Evolutionary conservation across 2,329 filamentous ascomycete species (phyloP), one percentile per base, ranked within the genome.

Genomic region (Phialophora expanda): DNA sequence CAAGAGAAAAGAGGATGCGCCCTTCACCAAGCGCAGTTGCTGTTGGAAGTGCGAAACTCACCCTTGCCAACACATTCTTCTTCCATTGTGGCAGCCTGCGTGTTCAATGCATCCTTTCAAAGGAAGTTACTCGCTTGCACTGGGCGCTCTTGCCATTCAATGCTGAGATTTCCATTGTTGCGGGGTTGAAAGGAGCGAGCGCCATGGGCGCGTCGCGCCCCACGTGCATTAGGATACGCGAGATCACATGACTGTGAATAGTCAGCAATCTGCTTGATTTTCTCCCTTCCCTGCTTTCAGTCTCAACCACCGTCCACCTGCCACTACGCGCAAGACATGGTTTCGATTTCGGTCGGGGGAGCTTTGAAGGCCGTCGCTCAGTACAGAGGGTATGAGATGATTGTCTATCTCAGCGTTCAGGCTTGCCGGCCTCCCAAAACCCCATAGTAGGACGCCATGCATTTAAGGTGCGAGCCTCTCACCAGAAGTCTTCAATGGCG

Each of bases 1-100:
- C 17, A n/a, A 26, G 22, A 34, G 17, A 50, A 38, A 8, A 34
- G 17, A 59, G 22, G 3, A n/a, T 8, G 28, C 24, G 4, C 20
- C 14, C 20, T 22, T 24, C 9, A 30, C 4, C 24, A 14, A 22
- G 26, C 20, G 28, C 38, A 32, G 28, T 9, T 20, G 14, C 32
- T 22, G 14, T 14, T 51, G 28, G 24, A 30, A 4, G n/a, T 24
- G 56, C 17, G 58, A 28, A 54, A 53, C 58, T 61, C 46, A 61
- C 58, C 46, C 14, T 61, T 38, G 54, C 46, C 22, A 61, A 61
- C 32, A 24, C 34, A 20, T 17, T 51, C 32, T 17, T 26, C 24
- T 30, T 51, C 32, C 58, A 54, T n/a, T 48, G 32, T 28, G 48
- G 28, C 8, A 12, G 2, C 41, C 46, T 41, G 53, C 22, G n/a